Conservation (phyloP, 1,284 basidiomycete species). For the Psilocybe mexicana region DNA sequence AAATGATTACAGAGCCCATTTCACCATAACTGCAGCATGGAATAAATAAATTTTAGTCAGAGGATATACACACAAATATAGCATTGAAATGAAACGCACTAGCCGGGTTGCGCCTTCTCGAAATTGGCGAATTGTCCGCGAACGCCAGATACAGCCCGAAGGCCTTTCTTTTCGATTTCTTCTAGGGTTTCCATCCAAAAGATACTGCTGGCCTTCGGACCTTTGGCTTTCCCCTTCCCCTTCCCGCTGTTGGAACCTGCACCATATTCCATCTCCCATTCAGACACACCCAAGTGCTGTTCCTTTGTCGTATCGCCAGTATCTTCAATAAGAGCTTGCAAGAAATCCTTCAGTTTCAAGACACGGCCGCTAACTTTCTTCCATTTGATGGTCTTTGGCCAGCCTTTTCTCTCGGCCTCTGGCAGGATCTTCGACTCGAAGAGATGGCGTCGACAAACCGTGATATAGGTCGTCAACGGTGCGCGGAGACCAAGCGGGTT, state of each 20-base stretch:
- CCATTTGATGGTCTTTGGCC: slow-evolving; percentile 76
- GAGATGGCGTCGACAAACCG: slow-evolving; percentile 72
- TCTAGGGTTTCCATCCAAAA: slow-evolving; percentile 70
- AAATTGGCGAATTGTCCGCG: slow-evolving; percentile 74
- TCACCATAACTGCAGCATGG: slow-evolving; percentile 67
- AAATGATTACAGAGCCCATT: slow-evolving; percentile 73
- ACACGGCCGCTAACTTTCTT: slow-evolving; percentile 52
- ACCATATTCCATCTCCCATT: slow-evolving; percentile 14
- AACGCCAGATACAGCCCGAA: slow-evolving; percentile 62
- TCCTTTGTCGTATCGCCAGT: slow-evolving; percentile 28
- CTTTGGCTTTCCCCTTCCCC: slow-evolving; percentile 11
- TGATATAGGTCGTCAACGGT: slow-evolving; percentile 58
- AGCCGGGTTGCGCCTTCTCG: slow-evolving; percentile 77
- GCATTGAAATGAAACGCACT: slow-evolving; percentile 51
- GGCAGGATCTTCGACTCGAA: slow-evolving; percentile 74
- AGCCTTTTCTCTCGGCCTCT: slow-evolving; percentile 64
- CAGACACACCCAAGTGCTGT: slow-evolving; percentile 10
- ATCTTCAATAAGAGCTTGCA: slow-evolving; percentile 56
- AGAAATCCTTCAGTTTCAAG: slow-evolving; percentile 40
- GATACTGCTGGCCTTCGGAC: slow-evolving; percentile 50
- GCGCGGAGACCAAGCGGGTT: slow-evolving; percentile 71
- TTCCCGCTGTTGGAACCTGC: slow-evolving; percentile 6
- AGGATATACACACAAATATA: slow-evolving; percentile 1
- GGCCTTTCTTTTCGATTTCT: slow-evolving; percentile 63
- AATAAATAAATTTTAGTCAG: slow-evolving; percentile 1